Evolutionary conservation across 805 yeast genomes (phyloP), one percentile per base, ranked within the genome.

Genomic region (Kodamaea laetipori): DNA sequence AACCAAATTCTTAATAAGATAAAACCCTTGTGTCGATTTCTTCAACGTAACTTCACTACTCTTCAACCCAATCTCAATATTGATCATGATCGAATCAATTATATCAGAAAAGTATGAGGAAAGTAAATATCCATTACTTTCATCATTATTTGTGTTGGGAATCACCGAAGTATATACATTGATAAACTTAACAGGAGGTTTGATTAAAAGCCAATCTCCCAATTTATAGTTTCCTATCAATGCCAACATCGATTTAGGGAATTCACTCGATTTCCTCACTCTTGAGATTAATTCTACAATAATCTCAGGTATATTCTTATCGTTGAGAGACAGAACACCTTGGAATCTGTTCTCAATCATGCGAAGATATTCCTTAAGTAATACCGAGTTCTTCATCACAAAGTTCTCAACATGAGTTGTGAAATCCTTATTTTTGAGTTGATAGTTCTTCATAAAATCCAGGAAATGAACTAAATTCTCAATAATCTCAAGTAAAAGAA

Each of bases 21-120:
- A 77, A 50, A 79, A 80, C 1, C 97, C 97, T 47, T 86, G 69
- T 1, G 73, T 67, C 44, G 76, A 73, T 45, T 74, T 77, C 41
- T 64, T 61, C 39, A 51, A 30, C 11, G 49, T 45, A 6, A 45
- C 47, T 25, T 56, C 61, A 30, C 54, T 58, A 47, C 37, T 75
- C 54, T 74, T 73, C 21, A 86, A 78, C 50, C 76, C 75, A 40
- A 78, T 68, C 58, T 86, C 95, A 37, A 90, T 64, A 41, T 76
- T 76, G 24, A 82, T 69, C 58, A 83, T 73, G 18, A 88, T 74
- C 35, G 82, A 81, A 60, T 90, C 97, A 33, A 92, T 74, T 34
- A 85, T 73, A 60, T 92, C 98, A 40, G 90, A 77, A 47, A 80
- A 76, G 56, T 77, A 90, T 34, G 85, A 73, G 1, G 89, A 76